Base-by-base conservation (phyloP, 2,329 filamentous ascomycete species). In the Aspergillus fijiensis region DNA sequence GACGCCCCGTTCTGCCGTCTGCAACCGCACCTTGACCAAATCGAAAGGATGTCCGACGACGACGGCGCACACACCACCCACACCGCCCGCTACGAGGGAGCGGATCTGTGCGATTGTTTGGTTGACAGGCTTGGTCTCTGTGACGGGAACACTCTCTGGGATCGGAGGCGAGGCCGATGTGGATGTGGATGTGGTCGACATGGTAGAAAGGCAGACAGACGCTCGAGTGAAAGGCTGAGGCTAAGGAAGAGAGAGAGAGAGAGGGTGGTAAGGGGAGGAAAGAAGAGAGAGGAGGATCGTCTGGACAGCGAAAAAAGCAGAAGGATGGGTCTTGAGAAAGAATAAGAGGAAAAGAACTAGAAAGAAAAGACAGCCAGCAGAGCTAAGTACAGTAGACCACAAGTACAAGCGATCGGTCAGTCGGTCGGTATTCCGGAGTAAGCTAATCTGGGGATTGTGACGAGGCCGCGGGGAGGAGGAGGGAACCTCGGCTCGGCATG, bases 31-130 rank as follows among this genome's bases (percentile, higher is more conserved):
- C 81, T 99, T 99, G 76, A 98, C 94, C 69, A 99, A 84, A 76
- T 99, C 95, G 75, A 99, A 99, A 10, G 95, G 95, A 77, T 99
- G 95, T 59, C 95, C 90, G 61, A 98, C 93, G 48, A 99, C 76
- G 58, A 99, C 95, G 59, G 95, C 94, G 80, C 91, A 98, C 51
- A 99, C 78, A 69, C 95, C 95, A 68, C 95, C 95, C 61, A 96
- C 96, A 63, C 92, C 95, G 69, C 95, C 95, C 7, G 94, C 94
- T 9, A 84, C 88, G 55, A 99, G 85, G 48, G 94, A 95, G 61
- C 94, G 89, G 64, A 96, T 77, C 75, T 86, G 86, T 57, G 86
- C 84, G 51, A 88, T 71, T 1, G 84, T 84, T 66, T 76, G 73
- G 57, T 75, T 75, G 55, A 75, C 67, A 3, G 72, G 55, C 66